phyloP scores from a whole-genome alignment of 345 rosid genomes.

The Aquilaria sinensis region DNA sequence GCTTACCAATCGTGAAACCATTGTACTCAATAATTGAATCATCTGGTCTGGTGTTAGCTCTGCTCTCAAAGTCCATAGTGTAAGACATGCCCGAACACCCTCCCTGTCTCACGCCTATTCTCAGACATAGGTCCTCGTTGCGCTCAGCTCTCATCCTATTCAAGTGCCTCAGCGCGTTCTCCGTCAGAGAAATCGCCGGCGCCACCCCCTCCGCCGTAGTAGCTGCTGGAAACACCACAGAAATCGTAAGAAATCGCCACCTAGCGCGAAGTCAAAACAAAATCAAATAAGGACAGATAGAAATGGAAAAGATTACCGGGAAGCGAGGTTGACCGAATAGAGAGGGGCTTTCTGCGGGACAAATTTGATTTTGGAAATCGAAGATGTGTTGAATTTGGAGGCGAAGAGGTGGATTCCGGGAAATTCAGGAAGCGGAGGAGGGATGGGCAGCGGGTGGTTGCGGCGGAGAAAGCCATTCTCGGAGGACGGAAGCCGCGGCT shows the following conservation, averaged over 20 bases:
- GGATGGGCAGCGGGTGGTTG: slow-evolving; percentile 16
- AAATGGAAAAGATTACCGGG: slow-evolving; percentile 34
- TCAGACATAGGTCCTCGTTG: slow-evolving; percentile 69
- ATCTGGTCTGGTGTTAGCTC: slow-evolving; percentile 58
- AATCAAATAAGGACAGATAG: neutral
- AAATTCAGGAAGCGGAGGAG: slow-evolving; percentile 23
- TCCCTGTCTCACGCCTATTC: slow-evolving; percentile 92
- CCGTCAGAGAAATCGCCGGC: slow-evolving; percentile 77
- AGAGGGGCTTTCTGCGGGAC: slow-evolving; percentile 31
- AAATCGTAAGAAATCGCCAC: neutral
- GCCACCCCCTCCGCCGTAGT: slow-evolving; percentile 47
- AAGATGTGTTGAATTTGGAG: slow-evolving; percentile 32
- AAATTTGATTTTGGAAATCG: slow-evolving; percentile 27
- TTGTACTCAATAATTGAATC: slow-evolving; percentile 71
- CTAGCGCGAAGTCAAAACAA: neutral
- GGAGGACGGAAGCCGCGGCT: neutral
- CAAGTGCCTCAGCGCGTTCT: slow-evolving; percentile 71
- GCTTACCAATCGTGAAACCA: slow-evolving; percentile 77
- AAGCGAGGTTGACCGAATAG: slow-evolving; percentile 47
- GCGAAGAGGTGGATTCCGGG: slow-evolving; percentile 7
- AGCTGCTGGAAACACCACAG: slow-evolving; percentile 22
- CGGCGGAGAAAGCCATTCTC: slow-evolving; percentile 46
- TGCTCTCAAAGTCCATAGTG: slow-evolving; percentile 84
- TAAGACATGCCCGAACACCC: slow-evolving; percentile 99
- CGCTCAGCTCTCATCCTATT: slow-evolving; percentile 73